Base-by-base conservation (phyloP, 1,284 basidiomycete species). In the Boletus mariae region DNA sequence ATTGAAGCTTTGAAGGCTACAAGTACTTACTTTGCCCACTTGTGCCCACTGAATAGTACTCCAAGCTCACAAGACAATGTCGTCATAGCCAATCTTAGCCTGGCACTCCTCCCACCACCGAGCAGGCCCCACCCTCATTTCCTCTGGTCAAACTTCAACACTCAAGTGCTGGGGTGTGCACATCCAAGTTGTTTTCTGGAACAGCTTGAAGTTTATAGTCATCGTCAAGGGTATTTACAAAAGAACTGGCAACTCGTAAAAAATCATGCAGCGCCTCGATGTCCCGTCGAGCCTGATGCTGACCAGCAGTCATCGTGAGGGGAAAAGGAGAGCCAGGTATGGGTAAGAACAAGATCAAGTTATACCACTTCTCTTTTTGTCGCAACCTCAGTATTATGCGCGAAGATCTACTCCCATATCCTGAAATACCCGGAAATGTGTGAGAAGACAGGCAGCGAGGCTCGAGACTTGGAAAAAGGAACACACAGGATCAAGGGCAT, bases 401-500 rank as follows among this genome's bases (percentile, higher is more conserved):
- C 20, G 4, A 40, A 10, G 38, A 40, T 40, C 38, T 2, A 10
- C 20, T 20, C 38, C 17, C 11, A 40, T 23, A n/a, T 35, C 34
- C 34, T 35, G 34, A n/a, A n/a, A 40, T 20, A 20, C n/a, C 38
- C 20, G 17, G 1, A 40, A 17, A n/a, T 40, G 38, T 23, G 38
- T 20, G 38, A 40, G 17, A 38, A 17, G 20, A 23, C 11, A 10
- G 11, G 17, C 5, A 1, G n/a, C 15, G 35, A 37, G 15, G n/a
- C 6, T 8, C 2, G 31, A 17, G 38, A 40, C 17, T 3, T 11
- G 37, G 20, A 17, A 34, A 10, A 15, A 10, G n/a, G n/a, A 40
- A 40, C 38, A 6, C 35, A 52, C 56, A 15, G 17, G 13, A 23
- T 49, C 50, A 20, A 61, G 15, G 1, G 31, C 44, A 50, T 60